Base-by-base conservation (phyloP, 2,329 filamentous ascomycete species). In the Claviceps sorghi region DNA sequence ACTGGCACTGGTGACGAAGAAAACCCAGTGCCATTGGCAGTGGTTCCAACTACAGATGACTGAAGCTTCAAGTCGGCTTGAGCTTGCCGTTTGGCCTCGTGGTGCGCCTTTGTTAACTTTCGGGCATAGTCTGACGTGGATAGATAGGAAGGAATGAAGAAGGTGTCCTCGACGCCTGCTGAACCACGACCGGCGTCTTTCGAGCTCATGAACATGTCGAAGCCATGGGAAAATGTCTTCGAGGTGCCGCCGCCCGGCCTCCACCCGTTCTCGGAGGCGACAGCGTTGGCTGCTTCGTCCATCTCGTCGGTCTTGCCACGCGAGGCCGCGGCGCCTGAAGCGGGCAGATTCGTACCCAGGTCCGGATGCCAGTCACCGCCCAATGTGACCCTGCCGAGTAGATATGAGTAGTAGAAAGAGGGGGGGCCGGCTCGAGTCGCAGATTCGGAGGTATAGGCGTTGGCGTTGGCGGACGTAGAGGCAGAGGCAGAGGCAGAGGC, bases 101-200 rank as follows among this genome's bases (percentile, higher is more conserved):
- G 78, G 64, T 89, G 78, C 53, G 78, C 79, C 55, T 87, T 82
- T 60, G 86, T 80, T 48, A 96, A 74, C 64, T 79, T 82, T 60
- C 84, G 78, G 51, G 91, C 80, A 67, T 95, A 90, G 61, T 81
- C 79, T 15, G 88, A 91, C 41, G 80, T 80, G 58, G 76, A 75
- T 45, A 97, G 77, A 68, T 96, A 96, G 5, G 88, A 89, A 1
- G 91, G 91, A 11, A 83, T 77, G 66, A 95, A 89, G 72, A 91
- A 91, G 53, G 67, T 60, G 53, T 74, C 61, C 1, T 63, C 61
- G 9, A 59, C 56, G 15, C 36, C 41, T 15, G 29, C 57, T 58
- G 61, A 44, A 42, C 57, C 57, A 46, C 52, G 55, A 34, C 66
- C 61, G 19, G 56, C 50, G 26, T 62, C 58, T 56, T 66, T 61